phyloP scores from a whole-genome alignment of 306 rosid genomes.

The Ceratonia siliqua region DNA sequence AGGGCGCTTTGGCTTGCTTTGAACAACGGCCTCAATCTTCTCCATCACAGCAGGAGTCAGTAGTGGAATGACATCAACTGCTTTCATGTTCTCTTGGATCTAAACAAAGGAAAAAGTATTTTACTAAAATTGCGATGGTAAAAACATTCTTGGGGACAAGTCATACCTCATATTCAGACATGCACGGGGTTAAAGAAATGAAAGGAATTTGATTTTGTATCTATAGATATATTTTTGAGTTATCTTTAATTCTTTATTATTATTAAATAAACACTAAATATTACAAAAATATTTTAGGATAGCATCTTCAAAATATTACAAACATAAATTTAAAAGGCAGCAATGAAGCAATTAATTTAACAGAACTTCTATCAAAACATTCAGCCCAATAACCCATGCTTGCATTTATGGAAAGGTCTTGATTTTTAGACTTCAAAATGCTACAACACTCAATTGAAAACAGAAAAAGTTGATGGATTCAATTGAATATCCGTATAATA shows the following conservation, averaged over 20 bases:
- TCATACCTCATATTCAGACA: slow-evolving; percentile 5
- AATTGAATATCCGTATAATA: neutral
- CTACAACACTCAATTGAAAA: neutral
- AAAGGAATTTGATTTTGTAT: neutral
- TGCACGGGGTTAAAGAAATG: neutral
- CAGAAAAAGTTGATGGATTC: neutral
- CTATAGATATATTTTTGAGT: neutral
- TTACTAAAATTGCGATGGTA: neutral
- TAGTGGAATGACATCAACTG: slow-evolving; percentile 74
- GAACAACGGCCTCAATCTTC: slow-evolving; percentile 84
- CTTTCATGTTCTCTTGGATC: slow-evolving; percentile 98
- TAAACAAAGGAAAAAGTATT: slow-evolving; percentile 27
- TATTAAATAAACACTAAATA: no score
- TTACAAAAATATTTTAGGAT: neutral
- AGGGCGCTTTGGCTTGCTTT: slow-evolving; percentile 90
- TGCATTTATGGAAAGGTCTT: neutral
- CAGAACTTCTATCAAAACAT: neutral
- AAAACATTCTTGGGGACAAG: neutral
- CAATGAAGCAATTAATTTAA: slow-evolving; percentile 7
- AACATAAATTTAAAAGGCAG: no score
- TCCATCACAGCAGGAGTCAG: slow-evolving; percentile 94
- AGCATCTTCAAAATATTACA: neutral
- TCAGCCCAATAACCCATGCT: neutral
- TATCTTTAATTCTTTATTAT: neutral
- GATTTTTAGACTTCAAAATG: neutral